These are phyloP conservation scores for Penicillium sp. DNA, from an alignment of 2,329 filamentous ascomycete species.

Conservation along the genomic window DNA sequence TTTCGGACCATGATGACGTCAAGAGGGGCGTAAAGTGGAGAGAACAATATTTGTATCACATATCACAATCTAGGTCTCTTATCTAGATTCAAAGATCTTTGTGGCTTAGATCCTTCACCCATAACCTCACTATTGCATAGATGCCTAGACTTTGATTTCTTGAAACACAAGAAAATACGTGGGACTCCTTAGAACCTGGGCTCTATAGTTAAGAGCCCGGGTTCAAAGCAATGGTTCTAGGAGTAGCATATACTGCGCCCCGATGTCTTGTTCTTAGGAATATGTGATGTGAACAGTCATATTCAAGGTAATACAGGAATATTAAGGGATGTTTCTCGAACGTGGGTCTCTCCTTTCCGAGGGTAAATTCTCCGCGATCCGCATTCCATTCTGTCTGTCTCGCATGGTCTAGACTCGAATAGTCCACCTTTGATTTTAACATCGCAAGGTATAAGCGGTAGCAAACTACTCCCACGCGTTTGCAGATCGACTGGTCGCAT, in stretches of 20 bases:
- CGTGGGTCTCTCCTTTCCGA: neutral
- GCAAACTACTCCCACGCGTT: neutral
- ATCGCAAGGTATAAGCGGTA: neutral
- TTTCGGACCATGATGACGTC: neutral
- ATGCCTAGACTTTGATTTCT: neutral
- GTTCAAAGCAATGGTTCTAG: too few species aligned
- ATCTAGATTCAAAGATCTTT: neutral
- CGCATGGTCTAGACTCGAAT: neutral
- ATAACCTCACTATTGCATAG: neutral
- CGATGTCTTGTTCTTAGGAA: neutral
- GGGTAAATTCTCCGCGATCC: neutral
- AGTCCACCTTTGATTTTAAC: neutral
- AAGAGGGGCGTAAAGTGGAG: neutral
- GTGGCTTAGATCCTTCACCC: neutral
- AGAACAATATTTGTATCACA: neutral
- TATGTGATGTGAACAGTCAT: neutral
- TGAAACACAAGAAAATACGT: neutral
- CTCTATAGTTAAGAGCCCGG: neutral
- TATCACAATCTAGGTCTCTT: neutral
- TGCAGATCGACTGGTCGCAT: neutral
- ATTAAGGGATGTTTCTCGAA: neutral
- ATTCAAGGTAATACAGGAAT: neutral
- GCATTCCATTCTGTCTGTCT: neutral
- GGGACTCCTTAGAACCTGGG: neutral
- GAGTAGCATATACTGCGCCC: neutral